Evolutionary conservation across 2,329 filamentous ascomycete species (phyloP), one percentile per base, ranked within the genome.

Genomic region (Phoma herbarum): DNA sequence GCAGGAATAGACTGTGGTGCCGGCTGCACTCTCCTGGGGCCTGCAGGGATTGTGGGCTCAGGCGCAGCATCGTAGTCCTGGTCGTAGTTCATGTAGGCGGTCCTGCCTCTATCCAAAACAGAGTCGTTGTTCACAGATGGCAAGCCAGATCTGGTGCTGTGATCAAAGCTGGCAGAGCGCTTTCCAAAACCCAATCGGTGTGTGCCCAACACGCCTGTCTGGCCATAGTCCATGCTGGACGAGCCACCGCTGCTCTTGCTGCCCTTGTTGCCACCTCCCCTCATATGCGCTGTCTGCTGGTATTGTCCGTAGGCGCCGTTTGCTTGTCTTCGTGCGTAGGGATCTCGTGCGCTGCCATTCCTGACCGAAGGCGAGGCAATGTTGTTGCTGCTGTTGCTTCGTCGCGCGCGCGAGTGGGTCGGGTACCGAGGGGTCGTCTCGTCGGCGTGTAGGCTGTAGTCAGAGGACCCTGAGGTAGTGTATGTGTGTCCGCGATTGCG

Each of bases 311-410:
- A 68, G 26, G 67, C 61, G 31, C 61, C 61, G 50, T 67, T 73
- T 37, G 63, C 26, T 25, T 65, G 66, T 8, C 67, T 70, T 57
- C 67, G 58, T 52, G 64, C 28, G 42, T 64, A 70, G 1, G 59
- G 62, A 50, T 77, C 72, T 74, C 79, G 61, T 69, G 77, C 55
- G 60, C 73, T 77, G 28, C 72, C 68, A 42, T 69, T 75, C 18
- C 71, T 63, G 55, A 58, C 67, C 43, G 74, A 62, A 9, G 63
- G 63, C 20, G 61, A 62, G 28, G 67, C 71, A 68, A 89, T 88
- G 72, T 88, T 91, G 33, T 90, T 91, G 74, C 88, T 90, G 81
- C 90, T 94, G 74, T 93, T 92, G 79, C 91, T 95, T 58, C 91
- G 86, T 59, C 89, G 86, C 14, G 86, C 85, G 48, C 86, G 67